A percentile compares a stretch with the other conserved stretches of the same genome.
Conservation (phyloP, 768 basidiomycete species). For the Boletus patriciae region DNA sequence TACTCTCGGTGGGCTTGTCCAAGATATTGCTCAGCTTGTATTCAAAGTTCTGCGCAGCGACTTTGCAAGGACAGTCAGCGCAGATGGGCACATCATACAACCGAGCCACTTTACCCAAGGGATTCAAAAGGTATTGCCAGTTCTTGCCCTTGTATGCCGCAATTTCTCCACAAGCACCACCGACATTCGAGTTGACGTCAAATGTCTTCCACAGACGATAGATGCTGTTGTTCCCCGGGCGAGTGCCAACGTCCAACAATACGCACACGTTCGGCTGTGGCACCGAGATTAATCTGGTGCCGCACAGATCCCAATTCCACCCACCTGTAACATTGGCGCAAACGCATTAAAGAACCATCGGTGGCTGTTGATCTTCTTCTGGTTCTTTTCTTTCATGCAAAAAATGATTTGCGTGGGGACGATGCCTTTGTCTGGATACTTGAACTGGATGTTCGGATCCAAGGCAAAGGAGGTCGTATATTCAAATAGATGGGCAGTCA, state of each 20-base stretch:
- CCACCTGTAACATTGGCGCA: conserved; percentile 75
- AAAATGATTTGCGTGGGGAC: conserved; percentile 94
- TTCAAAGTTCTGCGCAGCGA: conserved; percentile 95
- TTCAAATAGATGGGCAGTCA: conserved; percentile 79
- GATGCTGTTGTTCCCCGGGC: conserved; percentile 83
- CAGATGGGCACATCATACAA: background rate
- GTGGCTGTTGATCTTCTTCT: conserved; percentile 96
- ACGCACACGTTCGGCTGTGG: conserved; percentile 86
- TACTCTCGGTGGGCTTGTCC: conserved; percentile 84
- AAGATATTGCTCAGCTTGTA: conserved; percentile 91
- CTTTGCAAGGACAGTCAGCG: conserved; percentile 35
- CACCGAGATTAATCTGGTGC: background rate
- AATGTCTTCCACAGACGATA: conserved; percentile 97
- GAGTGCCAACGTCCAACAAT: conserved; percentile 91
- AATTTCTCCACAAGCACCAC: conserved; percentile 97
- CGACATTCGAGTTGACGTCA: conserved; percentile 88
- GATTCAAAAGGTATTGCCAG: conserved; percentile 80
- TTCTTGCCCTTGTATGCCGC: conserved; percentile 88
- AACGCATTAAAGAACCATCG: conserved; percentile 98
- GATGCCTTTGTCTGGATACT: conserved; percentile 89
- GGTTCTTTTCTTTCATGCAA: conserved; percentile 90
- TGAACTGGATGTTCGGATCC: conserved; percentile 78
- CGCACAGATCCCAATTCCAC: conserved; percentile 13
- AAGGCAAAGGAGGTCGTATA: conserved; percentile 81
- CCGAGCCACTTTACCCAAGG: conserved; percentile 56